Conservation (phyloP, 2,329 filamentous ascomycete genomes). For the Penicillium capsulatum region DNA sequence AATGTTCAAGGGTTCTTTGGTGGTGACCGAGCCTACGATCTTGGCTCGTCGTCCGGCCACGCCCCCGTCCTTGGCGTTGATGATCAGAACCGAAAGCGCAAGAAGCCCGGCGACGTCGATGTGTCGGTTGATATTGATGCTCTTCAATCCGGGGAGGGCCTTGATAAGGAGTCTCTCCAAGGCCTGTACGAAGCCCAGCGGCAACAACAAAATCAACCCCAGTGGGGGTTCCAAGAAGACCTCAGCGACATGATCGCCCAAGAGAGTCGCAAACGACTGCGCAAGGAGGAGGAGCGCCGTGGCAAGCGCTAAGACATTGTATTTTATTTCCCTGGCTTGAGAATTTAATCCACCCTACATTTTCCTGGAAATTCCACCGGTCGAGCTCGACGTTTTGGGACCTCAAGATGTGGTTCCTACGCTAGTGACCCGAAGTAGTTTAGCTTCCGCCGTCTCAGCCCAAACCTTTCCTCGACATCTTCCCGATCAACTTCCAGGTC, state of each 20-base stretch:
- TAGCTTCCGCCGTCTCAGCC: slow-evolving; percentile 3
- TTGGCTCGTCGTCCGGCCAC: slow-evolving; percentile 58
- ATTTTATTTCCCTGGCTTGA: too few species aligned
- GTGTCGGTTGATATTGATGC: slow-evolving; percentile 85
- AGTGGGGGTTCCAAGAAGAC: slow-evolving; percentile 81
- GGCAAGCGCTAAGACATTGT: slow-evolving; percentile 51
- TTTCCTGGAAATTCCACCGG: too few species aligned
- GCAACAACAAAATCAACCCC: slow-evolving; percentile 61
- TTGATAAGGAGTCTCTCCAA: slow-evolving; percentile 79
- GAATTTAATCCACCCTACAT: too few species aligned
- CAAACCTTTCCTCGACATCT: neutral
- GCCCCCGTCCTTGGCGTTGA: slow-evolving; percentile 76
- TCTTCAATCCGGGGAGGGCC: slow-evolving; percentile 66
- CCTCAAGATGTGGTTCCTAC: too few species aligned
- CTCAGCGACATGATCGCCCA: slow-evolving; percentile 93
- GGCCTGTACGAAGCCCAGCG: slow-evolving; percentile 71
- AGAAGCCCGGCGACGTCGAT: slow-evolving; percentile 95
- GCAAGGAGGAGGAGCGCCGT: slow-evolving; percentile 76
- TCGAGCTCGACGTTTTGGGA: too few species aligned
- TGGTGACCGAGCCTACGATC: slow-evolving; percentile 87
- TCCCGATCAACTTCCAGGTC: neutral
- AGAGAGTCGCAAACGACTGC: slow-evolving; percentile 84
- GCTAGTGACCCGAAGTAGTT: slow-evolving; percentile 3
- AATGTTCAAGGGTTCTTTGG: slow-evolving; percentile 92
- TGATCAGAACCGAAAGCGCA: slow-evolving; percentile 73